Percentiles rank a stretch among this genome's conserved stretches.
Evolutionary conservation across 1,284 basidiomycete species (phyloP).

Genomic region (Marasmius fiardii): DNA sequence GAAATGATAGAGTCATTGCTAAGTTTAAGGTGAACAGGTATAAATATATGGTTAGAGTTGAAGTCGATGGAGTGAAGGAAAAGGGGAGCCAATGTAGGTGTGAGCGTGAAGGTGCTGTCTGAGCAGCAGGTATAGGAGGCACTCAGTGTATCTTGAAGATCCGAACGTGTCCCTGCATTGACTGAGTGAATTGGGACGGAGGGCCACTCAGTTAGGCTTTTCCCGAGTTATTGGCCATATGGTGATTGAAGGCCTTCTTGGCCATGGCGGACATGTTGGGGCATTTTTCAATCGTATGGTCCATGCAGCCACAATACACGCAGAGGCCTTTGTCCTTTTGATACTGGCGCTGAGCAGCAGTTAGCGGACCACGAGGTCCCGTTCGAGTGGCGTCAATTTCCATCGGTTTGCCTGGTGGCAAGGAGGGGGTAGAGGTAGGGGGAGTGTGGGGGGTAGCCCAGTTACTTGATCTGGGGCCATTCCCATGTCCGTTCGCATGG

Average conservation of each 20-base stretch:
- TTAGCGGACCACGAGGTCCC: not conserved
- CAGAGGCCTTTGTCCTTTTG: not conserved
- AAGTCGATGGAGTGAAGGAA: conserved; percentile 8
- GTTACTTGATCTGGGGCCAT: too few species aligned
- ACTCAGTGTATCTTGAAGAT: not conserved
- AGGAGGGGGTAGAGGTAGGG: not conserved
- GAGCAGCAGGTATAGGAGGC: too few species aligned
- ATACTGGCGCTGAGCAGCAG: not conserved
- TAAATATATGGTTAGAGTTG: conserved; percentile 25
- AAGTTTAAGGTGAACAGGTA: conserved; percentile 14
- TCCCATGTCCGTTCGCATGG: not conserved
- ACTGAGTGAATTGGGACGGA: conserved; percentile 4
- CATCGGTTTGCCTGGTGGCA: not conserved
- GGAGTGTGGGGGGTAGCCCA: too few species aligned
- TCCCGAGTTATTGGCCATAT: too few species aligned
- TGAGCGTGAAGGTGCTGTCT: not conserved
- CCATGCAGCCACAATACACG: not conserved
- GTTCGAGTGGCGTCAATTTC: not conserved
- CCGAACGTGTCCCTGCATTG: not conserved
- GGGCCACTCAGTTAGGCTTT: conserved; percentile 9
- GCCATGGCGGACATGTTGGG: too few species aligned
- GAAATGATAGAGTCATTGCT: conserved; percentile 16
- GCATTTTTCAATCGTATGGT: not conserved
- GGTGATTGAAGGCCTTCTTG: too few species aligned
- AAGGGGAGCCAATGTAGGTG: not conserved